These are phyloP conservation scores for Oryza glumipatula DNA, from an alignment of 176 grass and related monocot genomes.

Conservation along the genomic window DNA sequence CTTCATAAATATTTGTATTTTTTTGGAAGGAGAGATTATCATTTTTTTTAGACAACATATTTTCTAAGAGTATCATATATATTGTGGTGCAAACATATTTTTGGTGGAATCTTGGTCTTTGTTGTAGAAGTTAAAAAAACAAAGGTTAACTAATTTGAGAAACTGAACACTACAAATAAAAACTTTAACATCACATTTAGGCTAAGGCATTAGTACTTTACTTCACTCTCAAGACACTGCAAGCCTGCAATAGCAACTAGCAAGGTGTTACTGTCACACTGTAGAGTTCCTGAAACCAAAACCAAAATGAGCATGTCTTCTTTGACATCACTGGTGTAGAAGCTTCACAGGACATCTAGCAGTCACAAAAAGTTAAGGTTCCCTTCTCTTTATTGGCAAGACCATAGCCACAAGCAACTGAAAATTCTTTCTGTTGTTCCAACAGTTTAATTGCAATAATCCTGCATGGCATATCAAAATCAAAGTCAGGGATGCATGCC, in stretches of 20 bases:
- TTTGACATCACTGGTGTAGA: neutral
- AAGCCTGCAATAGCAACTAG: neutral
- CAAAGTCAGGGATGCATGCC: neutral
- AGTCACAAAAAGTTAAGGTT: constrained; percentile 16
- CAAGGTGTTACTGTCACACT: neutral
- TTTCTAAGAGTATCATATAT: neutral
- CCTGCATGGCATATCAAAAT: constrained; percentile 12
- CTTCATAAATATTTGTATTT: no score
- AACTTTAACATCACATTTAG: neutral
- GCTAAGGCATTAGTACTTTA: neutral
- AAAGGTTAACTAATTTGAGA: neutral
- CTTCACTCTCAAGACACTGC: neutral
- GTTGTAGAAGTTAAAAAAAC: neutral
- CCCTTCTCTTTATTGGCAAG: constrained; percentile 34
- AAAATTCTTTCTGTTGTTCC: constrained; percentile 6
- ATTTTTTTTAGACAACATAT: neutral
- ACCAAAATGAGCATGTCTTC: neutral
- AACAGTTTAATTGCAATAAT: neutral
- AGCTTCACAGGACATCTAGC: constrained; percentile 8
- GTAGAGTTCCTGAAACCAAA: constrained; percentile 4
- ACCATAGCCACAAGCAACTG: constrained; percentile 36
- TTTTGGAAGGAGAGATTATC: no score
- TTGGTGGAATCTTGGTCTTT: neutral
- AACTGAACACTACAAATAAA: neutral
- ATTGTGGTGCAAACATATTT: neutral